These are phyloP conservation scores for Stemphylium beticola DNA, from an alignment of 2,329 filamentous ascomycete species.

Conservation along the genomic window DNA sequence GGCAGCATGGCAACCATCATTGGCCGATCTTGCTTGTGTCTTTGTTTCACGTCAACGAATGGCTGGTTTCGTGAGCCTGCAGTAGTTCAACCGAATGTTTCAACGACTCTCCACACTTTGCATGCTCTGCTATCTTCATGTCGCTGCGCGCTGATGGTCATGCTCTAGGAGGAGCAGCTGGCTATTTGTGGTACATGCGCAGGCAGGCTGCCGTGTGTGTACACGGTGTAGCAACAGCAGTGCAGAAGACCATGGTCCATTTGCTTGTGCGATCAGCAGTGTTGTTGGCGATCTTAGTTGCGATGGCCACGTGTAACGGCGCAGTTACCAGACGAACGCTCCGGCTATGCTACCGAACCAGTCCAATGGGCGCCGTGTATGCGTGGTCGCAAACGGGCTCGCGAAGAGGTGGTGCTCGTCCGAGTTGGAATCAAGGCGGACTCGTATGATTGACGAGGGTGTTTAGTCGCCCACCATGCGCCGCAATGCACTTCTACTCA, in stretches of 20 bases:
- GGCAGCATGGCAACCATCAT: constrained; percentile 23
- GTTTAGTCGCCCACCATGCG: constrained; percentile 8
- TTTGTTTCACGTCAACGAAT: constrained; percentile 30
- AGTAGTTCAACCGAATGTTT: constrained; percentile 34
- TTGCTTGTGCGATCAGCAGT: constrained; percentile 19
- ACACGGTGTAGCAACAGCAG: constrained; percentile 15
- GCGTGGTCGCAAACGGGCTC: constrained; percentile 13
- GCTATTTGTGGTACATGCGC: constrained; percentile 31
- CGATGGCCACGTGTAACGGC: constrained; percentile 29
- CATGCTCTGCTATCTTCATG: constrained; percentile 24
- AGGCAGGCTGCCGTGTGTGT: constrained; percentile 28
- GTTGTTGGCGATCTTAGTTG: constrained; percentile 16
- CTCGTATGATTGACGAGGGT: constrained; percentile 1
- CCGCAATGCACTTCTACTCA: constrained; percentile 10
- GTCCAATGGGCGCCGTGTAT: constrained; percentile 21
- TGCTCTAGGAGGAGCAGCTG: constrained; percentile 25
- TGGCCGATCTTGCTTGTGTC: constrained; percentile 28
- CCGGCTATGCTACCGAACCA: constrained; percentile 37
- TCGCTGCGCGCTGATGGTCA: constrained; percentile 30
- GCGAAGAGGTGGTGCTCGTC: background rate
- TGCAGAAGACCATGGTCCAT: constrained; percentile 3
- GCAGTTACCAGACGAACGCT: constrained; percentile 22
- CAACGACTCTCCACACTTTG: constrained; percentile 25
- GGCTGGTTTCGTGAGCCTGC: constrained; percentile 38
- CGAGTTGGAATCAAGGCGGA: background rate